Conservation (phyloP, 805 yeast species). For the Monosporozyma aquatica region DNA sequence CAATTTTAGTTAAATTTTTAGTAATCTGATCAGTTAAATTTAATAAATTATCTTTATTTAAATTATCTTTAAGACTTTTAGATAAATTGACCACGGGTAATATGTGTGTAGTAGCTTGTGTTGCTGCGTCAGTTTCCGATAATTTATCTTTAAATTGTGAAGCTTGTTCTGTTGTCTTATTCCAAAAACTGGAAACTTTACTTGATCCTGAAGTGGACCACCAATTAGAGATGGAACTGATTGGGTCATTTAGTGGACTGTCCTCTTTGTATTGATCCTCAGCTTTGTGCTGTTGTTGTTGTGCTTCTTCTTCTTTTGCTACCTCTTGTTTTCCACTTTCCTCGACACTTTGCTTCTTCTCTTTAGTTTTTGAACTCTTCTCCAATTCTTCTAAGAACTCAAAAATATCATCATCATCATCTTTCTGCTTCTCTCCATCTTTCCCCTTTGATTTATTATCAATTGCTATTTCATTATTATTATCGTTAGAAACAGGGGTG, state of each 20-base stretch:
- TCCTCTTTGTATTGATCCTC: slow-evolving; percentile 12
- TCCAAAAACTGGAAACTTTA: slow-evolving; percentile 61
- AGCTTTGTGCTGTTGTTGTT: slow-evolving; percentile 18
- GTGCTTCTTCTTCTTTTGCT: slow-evolving; percentile 12
- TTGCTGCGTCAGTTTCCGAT: slow-evolving; percentile 20
- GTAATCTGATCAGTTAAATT: slow-evolving; percentile 27
- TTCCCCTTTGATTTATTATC: no score
- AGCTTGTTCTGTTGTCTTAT: slow-evolving; percentile 42
- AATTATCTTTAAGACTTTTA: slow-evolving; percentile 9
- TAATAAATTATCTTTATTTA: slow-evolving; percentile 22
- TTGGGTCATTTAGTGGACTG: slow-evolving; percentile 43
- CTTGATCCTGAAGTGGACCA: slow-evolving; percentile 64
- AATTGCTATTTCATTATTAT: slow-evolving; percentile 4
- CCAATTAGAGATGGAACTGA: slow-evolving; percentile 61
- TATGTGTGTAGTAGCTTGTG: slow-evolving; percentile 21
- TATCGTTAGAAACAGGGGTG: slow-evolving; percentile 3
- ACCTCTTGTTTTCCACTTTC: slow-evolving; percentile 13
- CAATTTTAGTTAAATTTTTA: slow-evolving; percentile 26
- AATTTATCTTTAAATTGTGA: slow-evolving; percentile 32
- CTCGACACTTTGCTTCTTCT: no score
- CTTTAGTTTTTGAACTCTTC: slow-evolving; percentile 30
- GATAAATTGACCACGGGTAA: slow-evolving; percentile 1
- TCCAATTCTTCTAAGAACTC: slow-evolving; percentile 58
- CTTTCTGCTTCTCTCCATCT: slow-evolving; percentile 16
- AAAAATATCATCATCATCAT: slow-evolving; percentile 35